phyloP scores from a whole-genome alignment of 768 basidiomycete species.

The Tricholoma flavovirens region DNA sequence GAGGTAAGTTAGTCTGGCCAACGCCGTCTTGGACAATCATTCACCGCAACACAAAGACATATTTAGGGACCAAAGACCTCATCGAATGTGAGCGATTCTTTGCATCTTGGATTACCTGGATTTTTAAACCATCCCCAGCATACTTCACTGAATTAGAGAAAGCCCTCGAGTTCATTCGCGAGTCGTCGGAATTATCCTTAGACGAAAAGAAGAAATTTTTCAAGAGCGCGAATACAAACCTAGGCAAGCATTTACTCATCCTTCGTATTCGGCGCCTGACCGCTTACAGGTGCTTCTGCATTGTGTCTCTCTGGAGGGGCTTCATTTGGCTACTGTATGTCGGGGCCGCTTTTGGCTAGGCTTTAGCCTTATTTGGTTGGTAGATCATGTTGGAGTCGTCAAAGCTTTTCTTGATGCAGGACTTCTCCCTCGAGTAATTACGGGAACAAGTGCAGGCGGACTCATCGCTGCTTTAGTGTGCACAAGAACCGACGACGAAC shows the following conservation, averaged over 20 bases:
- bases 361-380: slow-evolving; percentile 2
- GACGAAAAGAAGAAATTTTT: slow-evolving; percentile 95
- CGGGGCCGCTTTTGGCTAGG: background rate
- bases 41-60: slow-evolving; percentile 52
- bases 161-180: slow-evolving; percentile 71
- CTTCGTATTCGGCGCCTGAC: background rate
- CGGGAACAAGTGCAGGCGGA: slow-evolving; percentile 92
- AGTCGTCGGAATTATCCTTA: slow-evolving; percentile 62
- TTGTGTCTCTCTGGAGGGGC: slow-evolving; percentile 96
- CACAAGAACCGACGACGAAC: slow-evolving; percentile 84
- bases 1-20: slow-evolving; percentile 58
- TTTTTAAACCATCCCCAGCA: slow-evolving; percentile 38
- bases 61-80: slow-evolving; percentile 82
- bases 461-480: slow-evolving; percentile 73
- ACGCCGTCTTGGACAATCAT: slow-evolving; percentile 7
- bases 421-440: slow-evolving; percentile 85
- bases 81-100: slow-evolving; percentile 62
- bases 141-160: slow-evolving; percentile 76
- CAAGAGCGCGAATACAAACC: slow-evolving; percentile 80
- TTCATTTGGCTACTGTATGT: slow-evolving; percentile 86
- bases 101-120: background rate
- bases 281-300: slow-evolving; percentile 57
- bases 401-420: slow-evolving; percentile 87
- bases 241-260: slow-evolving; percentile 40
- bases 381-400: slow-evolving; percentile 87